Base-by-base conservation (phyloP, 345 rosid genomes). In the Rhodamnia argentea region DNA sequence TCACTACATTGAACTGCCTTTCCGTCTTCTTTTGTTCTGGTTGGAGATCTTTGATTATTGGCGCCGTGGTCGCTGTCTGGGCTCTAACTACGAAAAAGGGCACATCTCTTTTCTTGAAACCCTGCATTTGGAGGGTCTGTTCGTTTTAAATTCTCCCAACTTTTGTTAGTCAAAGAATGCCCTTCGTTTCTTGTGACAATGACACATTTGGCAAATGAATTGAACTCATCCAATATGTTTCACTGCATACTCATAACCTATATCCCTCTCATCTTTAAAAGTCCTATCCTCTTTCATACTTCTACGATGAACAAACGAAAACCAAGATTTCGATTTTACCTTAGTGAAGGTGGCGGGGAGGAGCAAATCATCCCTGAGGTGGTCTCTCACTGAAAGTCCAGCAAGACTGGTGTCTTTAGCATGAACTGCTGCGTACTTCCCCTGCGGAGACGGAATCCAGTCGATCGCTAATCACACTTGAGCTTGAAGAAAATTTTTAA, bases 11-110 rank as follows among this genome's bases (percentile, higher is more conserved):
- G 56, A 95, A 95, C 89, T 95, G 92, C 83, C 96, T 92, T 18
- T 93, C 90, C 52, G 96, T 95, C 88, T 96, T 96, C 94, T 95
- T 96, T 83, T 92, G 92, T 5, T 92, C 93, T 26, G 89, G 58
- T 37, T 92, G n/a, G 53, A 94, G 60, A 50, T 40, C 86, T 88
- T 76, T 88, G 54, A 91, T 85, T 2, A 90, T 86, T 83, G 98
- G 98, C 59, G 92, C 88, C 23, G 95, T 92, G 22, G 95, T 92
- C 5, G 84, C 87, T 24, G 95, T 84, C 85, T 96, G 95, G 84
- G 98, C 98, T 88, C 92, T 91, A 18, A 70, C 81, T 37, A 70
- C 26, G 47, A 70, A 37, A 70, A 70, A 70, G 47, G 81, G 47
- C 57, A 91, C 91, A 40, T 86, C 91, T 57, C 90, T 90, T 58